These are phyloP conservation scores for Aspergillus caelatus DNA, from an alignment of 2,329 filamentous ascomycete species.

Conservation along the genomic window DNA sequence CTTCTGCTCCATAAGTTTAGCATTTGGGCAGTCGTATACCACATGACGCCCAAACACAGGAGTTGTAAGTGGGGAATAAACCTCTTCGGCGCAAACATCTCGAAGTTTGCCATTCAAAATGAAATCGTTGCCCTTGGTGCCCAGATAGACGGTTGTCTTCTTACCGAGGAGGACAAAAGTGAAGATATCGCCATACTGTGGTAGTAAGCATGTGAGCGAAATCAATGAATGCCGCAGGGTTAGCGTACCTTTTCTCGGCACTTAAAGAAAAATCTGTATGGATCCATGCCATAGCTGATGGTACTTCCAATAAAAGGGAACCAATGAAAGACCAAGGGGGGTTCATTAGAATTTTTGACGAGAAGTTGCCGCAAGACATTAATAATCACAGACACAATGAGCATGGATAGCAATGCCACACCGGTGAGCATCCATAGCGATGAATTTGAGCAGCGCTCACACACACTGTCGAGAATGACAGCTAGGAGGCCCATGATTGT, in stretches of 20 bases:
- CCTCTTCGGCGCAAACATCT: conserved; percentile 87
- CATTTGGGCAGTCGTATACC: conserved; percentile 87
- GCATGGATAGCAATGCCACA: conserved; percentile 50
- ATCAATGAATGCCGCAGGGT: not conserved
- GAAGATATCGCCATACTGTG: conserved; percentile 82
- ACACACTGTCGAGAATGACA: conserved; percentile 48
- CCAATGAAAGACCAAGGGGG: conserved; percentile 68
- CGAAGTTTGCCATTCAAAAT: conserved; percentile 88
- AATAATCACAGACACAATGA: conserved; percentile 64
- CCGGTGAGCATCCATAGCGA: conserved; percentile 50
- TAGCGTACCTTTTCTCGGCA: conserved; percentile 70
- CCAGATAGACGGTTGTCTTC: conserved; percentile 84
- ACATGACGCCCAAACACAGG: conserved; percentile 81
- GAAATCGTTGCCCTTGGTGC: conserved; percentile 83
- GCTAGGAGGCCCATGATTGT: conserved; percentile 56
- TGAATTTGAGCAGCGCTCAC: conserved; percentile 50
- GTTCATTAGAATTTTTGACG: conserved; percentile 79
- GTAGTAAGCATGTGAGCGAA: conserved; percentile 3
- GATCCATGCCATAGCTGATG: conserved; percentile 88
- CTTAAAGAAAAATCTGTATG: conserved; percentile 65
- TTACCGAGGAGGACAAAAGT: conserved; percentile 86
- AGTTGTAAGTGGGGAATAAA: conserved; percentile 75
- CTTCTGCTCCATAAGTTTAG: conserved; percentile 95
- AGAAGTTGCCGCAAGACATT: conserved; percentile 82
- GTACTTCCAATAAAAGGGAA: conserved; percentile 82